Evolutionary conservation across 345 rosid genomes (phyloP), one percentile per base, ranked within the genome.

Genomic region (Isatis tinctoria): DNA sequence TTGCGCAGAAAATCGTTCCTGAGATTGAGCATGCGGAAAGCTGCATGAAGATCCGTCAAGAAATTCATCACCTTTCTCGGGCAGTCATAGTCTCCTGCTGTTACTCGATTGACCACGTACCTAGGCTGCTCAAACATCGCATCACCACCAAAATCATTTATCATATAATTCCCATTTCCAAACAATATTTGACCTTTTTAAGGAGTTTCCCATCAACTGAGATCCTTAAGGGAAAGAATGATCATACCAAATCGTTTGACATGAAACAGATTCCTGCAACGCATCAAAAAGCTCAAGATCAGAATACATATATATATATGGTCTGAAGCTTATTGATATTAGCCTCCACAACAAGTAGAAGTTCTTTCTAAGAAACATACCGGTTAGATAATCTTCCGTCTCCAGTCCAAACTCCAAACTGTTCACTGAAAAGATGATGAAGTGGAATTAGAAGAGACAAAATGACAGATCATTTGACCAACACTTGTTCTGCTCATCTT

Each of bases 1-100:
- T 92, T 95, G 80, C 99, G 97, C 5, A 95, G 85, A 69, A 95
- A 92, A 78, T 95, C 99, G 70, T 95, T 95, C 58, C 97, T 88
- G 61, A 95, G 93, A 69, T 95, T 95, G 67, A 95, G 97, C 92
- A 88, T 95, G 7, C 91, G 92, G 65, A 95, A 95, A 59, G 93
- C 87, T 57, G 92, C 88, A 56, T 90, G 88, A 59, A 95, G 96
- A 71, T 90, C 97, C 9, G 93, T 95, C 79, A 90, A 74, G 88
- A 95, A 88, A 65, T 80, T 85, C 86, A 86, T 77, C 82, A 90
- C 97, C 80, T 90, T 90, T 69, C 91, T 85, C 0, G 97, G 97
- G 76, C 97, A 94, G 74, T 90, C 93, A 62, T 92, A 92, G 79
- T 92, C 90, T 74, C 96, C 97, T 43, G 90, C 89, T 10, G 94